Evolutionary conservation across 179 eudicot genomes (phyloP).

Genomic region (Silene noctiflora): DNA sequence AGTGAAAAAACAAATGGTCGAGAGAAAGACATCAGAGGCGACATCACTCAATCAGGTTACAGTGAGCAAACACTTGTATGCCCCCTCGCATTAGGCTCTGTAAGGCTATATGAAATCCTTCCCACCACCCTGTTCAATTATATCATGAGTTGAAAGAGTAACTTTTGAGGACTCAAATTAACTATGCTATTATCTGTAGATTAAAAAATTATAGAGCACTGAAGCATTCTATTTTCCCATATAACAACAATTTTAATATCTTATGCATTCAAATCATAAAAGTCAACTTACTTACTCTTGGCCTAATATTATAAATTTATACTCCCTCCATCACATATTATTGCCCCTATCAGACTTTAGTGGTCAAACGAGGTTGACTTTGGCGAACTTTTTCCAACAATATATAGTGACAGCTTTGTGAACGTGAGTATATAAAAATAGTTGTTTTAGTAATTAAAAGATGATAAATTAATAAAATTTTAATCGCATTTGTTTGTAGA

Average conservation of each 20-base stretch:
- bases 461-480: no score
- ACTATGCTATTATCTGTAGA: not conserved
- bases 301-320: not conserved
- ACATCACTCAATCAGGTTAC: not conserved
- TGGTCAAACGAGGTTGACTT: not conserved
- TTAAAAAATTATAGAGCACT: not conserved
- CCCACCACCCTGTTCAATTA: not conserved
- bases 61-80: not conserved
- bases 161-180: constrained; percentile 1
- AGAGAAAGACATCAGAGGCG: not conserved
- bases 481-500: not conserved
- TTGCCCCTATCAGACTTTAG: not conserved
- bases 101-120: no score
- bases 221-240: not conserved
- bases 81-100: not conserved
- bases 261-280: not conserved
- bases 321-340: not conserved
- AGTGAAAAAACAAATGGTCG: no score
- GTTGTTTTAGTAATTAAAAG: not conserved
- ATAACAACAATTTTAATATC: not conserved
- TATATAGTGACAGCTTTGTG: not conserved
- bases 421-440: not conserved
- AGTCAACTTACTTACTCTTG: constrained; percentile 1
- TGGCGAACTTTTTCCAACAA: not conserved
- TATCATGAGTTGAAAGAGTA: not conserved